These are phyloP conservation scores for Gossypium davidsonii DNA, from an alignment of 441 rosid genomes.

Conservation along the genomic window DNA sequence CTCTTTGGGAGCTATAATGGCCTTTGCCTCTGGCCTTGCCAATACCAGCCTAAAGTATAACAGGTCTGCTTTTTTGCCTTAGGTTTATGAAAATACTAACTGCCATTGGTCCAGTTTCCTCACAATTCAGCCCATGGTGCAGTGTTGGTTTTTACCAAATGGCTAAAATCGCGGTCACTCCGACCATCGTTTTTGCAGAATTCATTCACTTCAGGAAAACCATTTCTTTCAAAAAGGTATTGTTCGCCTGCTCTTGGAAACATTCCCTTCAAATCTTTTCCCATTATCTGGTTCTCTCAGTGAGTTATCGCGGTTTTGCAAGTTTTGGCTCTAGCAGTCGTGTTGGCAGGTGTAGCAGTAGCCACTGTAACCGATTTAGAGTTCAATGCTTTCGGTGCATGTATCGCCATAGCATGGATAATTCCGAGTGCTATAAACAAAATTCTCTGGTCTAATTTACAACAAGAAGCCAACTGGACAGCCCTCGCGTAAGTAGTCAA, in stretches of 20 bases:
- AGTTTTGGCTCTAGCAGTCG: conserved; percentile 62
- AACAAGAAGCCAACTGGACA: conserved; percentile 86
- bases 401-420: conserved; percentile 76
- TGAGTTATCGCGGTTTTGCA: conserved; percentile 19
- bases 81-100: background rate
- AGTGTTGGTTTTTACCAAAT: conserved; percentile 96
- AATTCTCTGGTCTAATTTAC: conserved; percentile 89
- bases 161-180: conserved; percentile 97
- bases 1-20: conserved; percentile 75
- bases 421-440: conserved; percentile 85
- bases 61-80: conserved; percentile 37
- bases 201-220: conserved; percentile 61
- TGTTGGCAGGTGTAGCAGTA: conserved; percentile 80
- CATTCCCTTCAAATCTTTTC: background rate
- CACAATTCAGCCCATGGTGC: conserved; percentile 19
- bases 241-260: background rate
- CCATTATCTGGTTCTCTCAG: background rate
- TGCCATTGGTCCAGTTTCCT: background rate
- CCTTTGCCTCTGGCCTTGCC: conserved; percentile 92
- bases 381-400: conserved; percentile 74
- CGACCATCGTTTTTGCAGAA: conserved; percentile 83
- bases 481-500: conserved; percentile 61
- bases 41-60: conserved; percentile 83
- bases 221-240: conserved; percentile 56
- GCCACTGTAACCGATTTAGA: conserved; percentile 86